Base-by-base conservation (phyloP, 2,329 filamentous ascomycete species). In the Aspergillus neotritici region DNA sequence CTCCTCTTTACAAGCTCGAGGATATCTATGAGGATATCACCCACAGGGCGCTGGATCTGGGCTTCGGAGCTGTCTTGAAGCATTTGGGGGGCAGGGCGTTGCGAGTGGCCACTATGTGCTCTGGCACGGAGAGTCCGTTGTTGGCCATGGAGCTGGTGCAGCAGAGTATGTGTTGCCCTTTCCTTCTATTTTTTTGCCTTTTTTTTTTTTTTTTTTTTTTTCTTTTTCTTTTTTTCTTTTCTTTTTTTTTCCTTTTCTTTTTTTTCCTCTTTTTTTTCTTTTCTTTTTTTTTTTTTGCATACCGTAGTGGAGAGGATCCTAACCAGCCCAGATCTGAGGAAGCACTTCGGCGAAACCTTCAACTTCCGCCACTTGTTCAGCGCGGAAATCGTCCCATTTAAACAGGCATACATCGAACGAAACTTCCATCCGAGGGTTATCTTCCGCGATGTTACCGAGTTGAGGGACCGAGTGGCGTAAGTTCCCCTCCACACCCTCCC, bases 71-170 rank as follows among this genome's bases (percentile, higher is more conserved):
- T 25, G 69, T 81, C 31, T 65, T 52, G 36, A 61, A 31, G 14
- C 57, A 42, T 45, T 60, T 49, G 50, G 62, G 9, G 52, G 76
- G 8, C 39, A 55, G 25, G 43, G 67, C 39, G 61, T 68, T 84
- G 17, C 65, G 73, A 7, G 69, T 89, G 17, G 84, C 76, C 0
- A 91, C 86, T 0, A 79, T 89, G 70, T 90, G 85, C 58, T 89
- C 85, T 1, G 86, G 86, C 0, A 90, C 86, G 0, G 86, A 91
- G 52, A 80, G 80, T 4, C 86, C 86, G 0, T 65, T 91, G 2
- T 69, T 89, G 1, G 82, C 82, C 0, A 58, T 88, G 11, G 67
- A 79, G 11, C 68, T 82, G 60, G 64, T 87, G 35, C 61, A 66
- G 31, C 67, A 76, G 12, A 66, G 74, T 64, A 59, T 61, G 4